Evolutionary conservation across 768 basidiomycete species (phyloP).

Genomic region (Russula lepida): DNA sequence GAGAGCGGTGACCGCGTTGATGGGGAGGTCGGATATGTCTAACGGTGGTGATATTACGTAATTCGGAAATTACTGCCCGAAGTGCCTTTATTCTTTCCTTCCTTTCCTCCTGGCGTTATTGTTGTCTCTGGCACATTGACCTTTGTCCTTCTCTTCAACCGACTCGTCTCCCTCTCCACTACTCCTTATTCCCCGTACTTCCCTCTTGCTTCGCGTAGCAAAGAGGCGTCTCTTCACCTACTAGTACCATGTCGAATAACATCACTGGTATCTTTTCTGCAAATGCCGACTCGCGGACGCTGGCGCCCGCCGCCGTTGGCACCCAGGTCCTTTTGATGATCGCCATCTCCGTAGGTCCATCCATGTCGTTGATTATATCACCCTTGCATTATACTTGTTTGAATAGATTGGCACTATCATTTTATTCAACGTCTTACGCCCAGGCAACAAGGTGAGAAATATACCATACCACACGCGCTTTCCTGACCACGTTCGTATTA

Average conservation of each 20-base stretch:
- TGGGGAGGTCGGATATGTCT: conserved; percentile 30
- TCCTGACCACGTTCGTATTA: conserved; percentile 24
- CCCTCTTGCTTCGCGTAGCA: neutral
- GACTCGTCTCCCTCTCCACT: neutral
- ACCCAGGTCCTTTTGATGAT: conserved; percentile 73
- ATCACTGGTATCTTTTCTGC: conserved; percentile 28
- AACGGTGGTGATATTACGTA: neutral
- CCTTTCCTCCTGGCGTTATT: neutral
- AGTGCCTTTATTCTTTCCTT: too few relatives aligned
- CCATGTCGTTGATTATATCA: neutral
- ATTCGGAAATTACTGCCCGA: neutral
- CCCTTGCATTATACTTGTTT: neutral
- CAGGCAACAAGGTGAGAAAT: conserved; percentile 68
- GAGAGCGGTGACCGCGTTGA: conserved; percentile 48
- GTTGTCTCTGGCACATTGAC: neutral
- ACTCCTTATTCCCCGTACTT: neutral
- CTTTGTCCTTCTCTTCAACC: neutral
- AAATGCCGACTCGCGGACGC: conserved; percentile 42
- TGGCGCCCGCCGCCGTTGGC: conserved; percentile 72
- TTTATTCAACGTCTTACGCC: conserved; percentile 78
- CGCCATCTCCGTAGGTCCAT: conserved; percentile 54
- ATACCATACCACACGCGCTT: neutral
- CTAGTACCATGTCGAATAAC: conserved; percentile 28
- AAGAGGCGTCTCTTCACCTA: neutral
- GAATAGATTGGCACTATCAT: conserved; percentile 55